Evolutionary conservation across 1,139 yeast genomes (phyloP).

Genomic region (Scheffersomyces titani): DNA sequence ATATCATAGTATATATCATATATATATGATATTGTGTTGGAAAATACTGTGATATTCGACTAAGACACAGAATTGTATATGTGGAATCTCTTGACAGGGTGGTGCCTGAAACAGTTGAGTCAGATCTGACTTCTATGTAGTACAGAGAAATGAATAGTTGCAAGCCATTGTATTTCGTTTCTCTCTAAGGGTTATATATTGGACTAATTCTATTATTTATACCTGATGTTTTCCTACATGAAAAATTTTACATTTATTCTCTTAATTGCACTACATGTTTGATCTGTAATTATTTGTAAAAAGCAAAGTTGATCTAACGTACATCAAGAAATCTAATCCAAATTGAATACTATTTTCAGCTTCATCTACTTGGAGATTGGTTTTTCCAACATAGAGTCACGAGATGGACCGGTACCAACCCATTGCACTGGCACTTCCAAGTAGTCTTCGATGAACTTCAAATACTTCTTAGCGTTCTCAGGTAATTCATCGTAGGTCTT

Average conservation of each 20-base stretch:
- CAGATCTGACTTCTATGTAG: neutral
- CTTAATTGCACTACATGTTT: neutral
- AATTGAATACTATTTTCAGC: neutral
- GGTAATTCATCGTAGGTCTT: constrained; percentile 79
- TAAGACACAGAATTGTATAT: neutral
- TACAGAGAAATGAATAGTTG: too few species aligned
- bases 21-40: too few species aligned
- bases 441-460: constrained; percentile 81
- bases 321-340: neutral
- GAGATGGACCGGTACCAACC: constrained; percentile 99
- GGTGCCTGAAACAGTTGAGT: too few species aligned
- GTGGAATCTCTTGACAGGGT: neutral
- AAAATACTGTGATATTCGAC: neutral
- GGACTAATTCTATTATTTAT: too few species aligned
- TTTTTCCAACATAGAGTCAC: constrained; percentile 76
- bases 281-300: too few species aligned
- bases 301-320: neutral
- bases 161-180: too few species aligned
- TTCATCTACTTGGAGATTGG: constrained; percentile 10
- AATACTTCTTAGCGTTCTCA: constrained; percentile 79
- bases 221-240: too few species aligned
- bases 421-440: constrained; percentile 85
- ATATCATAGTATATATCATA: too few species aligned
- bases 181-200: too few species aligned
- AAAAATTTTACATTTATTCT: neutral